Evolutionary conservation across 2,329 filamentous ascomycete genomes (phyloP).

Genomic region (Anthostomella pinea): DNA sequence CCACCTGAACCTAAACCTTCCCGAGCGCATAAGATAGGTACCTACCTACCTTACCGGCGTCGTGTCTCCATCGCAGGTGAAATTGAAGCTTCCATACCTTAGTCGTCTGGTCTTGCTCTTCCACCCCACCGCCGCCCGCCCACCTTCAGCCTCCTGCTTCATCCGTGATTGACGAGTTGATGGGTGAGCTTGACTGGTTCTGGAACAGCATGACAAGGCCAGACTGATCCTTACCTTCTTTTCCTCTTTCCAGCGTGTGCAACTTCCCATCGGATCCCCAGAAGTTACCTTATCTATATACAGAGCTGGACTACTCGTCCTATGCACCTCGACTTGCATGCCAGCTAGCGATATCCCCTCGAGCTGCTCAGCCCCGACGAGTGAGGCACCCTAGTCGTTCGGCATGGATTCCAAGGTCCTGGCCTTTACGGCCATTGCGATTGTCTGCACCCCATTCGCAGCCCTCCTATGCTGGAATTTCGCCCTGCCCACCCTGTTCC

Average conservation of each 20-base stretch:
- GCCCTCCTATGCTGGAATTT: constrained; percentile 29
- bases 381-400: constrained; percentile 12
- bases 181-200: constrained; percentile 21
- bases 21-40: too few species aligned
- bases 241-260: constrained; percentile 8
- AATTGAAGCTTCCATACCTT: too few species aligned
- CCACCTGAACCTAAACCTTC: too few species aligned
- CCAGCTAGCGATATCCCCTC: too few species aligned
- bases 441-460: constrained; percentile 29
- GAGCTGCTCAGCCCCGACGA: too few species aligned
- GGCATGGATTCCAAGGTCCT: constrained; percentile 25
- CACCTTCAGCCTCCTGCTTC: neutral
- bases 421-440: constrained; percentile 23
- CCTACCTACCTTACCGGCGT: neutral
- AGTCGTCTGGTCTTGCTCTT: too few species aligned
- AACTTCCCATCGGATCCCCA: neutral
- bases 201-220: constrained; percentile 18
- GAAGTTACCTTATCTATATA: neutral
- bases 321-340: constrained; percentile 5
- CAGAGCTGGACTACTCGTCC: neutral
- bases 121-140: neutral
- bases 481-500: constrained; percentile 32
- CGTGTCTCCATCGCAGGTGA: constrained; percentile 10
- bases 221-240: constrained; percentile 7
- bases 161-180: constrained; percentile 7